Percentiles rank a stretch among this genome's conserved stretches.
Conservation (phyloP, 352 stramenopile genomes). For the Peronospora belbahrii region DNA sequence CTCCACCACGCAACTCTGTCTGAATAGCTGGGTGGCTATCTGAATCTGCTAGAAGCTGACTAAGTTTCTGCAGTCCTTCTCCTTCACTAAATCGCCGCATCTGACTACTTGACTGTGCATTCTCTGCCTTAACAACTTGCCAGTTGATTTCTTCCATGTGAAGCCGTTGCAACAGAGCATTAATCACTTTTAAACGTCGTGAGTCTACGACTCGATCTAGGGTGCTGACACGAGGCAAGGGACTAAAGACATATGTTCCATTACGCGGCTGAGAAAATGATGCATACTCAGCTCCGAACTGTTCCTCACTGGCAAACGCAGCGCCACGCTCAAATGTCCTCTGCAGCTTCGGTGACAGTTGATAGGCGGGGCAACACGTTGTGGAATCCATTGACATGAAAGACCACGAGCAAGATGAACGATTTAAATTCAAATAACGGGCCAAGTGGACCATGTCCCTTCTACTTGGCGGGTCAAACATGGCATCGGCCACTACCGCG, state of each 20-base stretch:
- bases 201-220: constrained; percentile 8
- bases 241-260: constrained; percentile 28
- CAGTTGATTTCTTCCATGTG: constrained; percentile 45
- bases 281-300: constrained; percentile 32
- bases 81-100: constrained; percentile 43
- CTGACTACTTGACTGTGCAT: constrained; percentile 27
- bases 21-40: constrained; percentile 51
- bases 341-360: constrained; percentile 29
- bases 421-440: constrained; percentile 29
- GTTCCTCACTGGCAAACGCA: constrained; percentile 31
- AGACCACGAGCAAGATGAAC: constrained; percentile 33
- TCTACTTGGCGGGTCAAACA: constrained; percentile 26
- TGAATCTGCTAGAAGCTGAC: constrained; percentile 34
- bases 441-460: constrained; percentile 30
- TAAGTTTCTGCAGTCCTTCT: constrained; percentile 40
- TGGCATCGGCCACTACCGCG: constrained; percentile 35
- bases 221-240: constrained; percentile 15
- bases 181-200: constrained; percentile 7
- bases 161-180: constrained; percentile 21
- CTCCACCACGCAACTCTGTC: constrained; percentile 51
- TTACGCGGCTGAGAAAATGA: constrained; percentile 15
- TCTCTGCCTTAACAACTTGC: constrained; percentile 36
- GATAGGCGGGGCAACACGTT: constrained; percentile 41
- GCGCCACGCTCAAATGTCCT: constrained; percentile 29
- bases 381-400: constrained; percentile 56